Conservation (phyloP, 2,329 filamentous ascomycete species). For the Neopestalotiopsis clavispora region DNA sequence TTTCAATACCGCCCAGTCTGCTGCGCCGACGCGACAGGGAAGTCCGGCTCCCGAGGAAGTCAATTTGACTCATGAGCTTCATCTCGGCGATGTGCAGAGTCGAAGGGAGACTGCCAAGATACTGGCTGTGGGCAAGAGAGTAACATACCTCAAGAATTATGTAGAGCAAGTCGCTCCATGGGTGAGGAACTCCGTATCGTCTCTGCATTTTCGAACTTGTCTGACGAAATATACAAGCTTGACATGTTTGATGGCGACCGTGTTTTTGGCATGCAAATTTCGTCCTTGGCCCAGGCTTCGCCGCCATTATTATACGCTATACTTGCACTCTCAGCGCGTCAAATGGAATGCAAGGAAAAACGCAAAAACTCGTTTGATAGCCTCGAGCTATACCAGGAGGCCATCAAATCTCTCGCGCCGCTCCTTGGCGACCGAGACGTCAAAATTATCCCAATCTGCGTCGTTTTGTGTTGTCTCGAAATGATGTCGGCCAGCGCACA, state of each 20-base stretch:
- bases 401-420: constrained; percentile 48
- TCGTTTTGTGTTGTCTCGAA: constrained; percentile 45
- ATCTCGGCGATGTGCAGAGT: constrained; percentile 13
- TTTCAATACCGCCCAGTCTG: constrained; percentile 50
- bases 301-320: constrained; percentile 55
- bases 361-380: constrained; percentile 53
- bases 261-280: constrained; percentile 57
- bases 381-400: constrained; percentile 59
- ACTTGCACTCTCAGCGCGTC: constrained; percentile 58
- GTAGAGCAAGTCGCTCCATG: constrained; percentile 59
- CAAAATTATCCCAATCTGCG: constrained; percentile 42
- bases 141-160: constrained; percentile 53
- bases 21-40: constrained; percentile 43
- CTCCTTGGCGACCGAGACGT: constrained; percentile 38
- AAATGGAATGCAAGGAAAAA: constrained; percentile 55
- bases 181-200: constrained; percentile 35
- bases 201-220: neutral
- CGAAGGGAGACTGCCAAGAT: constrained; percentile 27
- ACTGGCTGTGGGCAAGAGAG: constrained; percentile 37
- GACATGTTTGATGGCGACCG: constrained; percentile 62
- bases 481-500: constrained; percentile 47
- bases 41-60: constrained; percentile 27
- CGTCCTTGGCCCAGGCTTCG: constrained; percentile 51
- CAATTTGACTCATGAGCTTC: constrained; percentile 15
- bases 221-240: constrained; percentile 37